Percentiles rank a stretch among this genome's conserved stretches.
Evolutionary conservation across 73 alveolate species (phyloP).

Genomic region (Paramecium sexaurelia): DNA sequence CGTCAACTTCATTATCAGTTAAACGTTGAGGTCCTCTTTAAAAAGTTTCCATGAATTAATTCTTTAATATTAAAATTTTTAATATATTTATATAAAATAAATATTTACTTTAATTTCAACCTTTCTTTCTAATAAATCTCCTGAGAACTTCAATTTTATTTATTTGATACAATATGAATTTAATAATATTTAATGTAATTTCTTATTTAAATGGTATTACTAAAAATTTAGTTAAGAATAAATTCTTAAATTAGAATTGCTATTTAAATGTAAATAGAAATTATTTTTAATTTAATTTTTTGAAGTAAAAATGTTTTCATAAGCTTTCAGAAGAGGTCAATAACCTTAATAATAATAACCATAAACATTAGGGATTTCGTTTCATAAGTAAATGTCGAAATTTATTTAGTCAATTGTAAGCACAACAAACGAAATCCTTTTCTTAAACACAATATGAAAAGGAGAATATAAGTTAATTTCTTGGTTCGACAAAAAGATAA

Average conservation of each 20-base stretch:
- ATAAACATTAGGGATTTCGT: neutral
- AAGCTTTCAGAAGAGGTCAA: slow-evolving; percentile 8
- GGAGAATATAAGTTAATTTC: neutral
- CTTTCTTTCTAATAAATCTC: too few species aligned
- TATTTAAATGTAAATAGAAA: neutral
- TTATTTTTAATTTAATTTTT: neutral
- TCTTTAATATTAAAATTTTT: neutral
- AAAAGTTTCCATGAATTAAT: slow-evolving; percentile 16
- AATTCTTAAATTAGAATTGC: neutral
- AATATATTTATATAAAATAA: neutral
- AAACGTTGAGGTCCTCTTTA: slow-evolving; percentile 42
- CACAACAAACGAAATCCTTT: neutral
- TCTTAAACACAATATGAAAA: slow-evolving; percentile 3
- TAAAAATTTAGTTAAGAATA: neutral
- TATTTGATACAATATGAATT: neutral
- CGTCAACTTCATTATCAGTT: slow-evolving; percentile 55
- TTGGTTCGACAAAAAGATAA: neutral
- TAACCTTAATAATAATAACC: neutral
- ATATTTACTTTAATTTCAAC: neutral
- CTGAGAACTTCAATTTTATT: too few species aligned
- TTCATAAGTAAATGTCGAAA: neutral
- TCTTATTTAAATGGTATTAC: neutral
- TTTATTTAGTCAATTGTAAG: slow-evolving; percentile 2
- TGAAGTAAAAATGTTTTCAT: neutral
- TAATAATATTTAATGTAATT: neutral